Percentiles rank a stretch among this genome's conserved stretches.
phyloP scores from a whole-genome alignment of 2,329 filamentous ascomycete species.

The Fusarium hainanense region DNA sequence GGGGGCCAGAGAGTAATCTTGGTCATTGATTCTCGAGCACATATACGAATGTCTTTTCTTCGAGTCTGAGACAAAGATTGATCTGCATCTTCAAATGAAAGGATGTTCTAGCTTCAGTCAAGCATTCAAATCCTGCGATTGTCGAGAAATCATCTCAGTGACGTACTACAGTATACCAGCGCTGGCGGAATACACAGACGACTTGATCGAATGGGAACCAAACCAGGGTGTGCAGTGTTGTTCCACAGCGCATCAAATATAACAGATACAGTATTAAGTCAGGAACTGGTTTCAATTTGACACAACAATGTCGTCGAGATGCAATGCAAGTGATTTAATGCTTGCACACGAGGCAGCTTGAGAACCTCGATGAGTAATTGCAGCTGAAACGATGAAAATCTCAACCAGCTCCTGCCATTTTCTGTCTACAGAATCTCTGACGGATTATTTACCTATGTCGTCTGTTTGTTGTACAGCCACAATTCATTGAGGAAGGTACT shows the following conservation, averaged over 20 bases:
- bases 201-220: neutral
- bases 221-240: neutral
- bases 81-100: neutral
- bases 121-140: neutral
- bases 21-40: neutral
- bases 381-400: neutral
- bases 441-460: neutral
- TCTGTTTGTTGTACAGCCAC: neutral
- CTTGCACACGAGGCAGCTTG: neutral
- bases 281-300: slow-evolving; percentile 1
- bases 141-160: neutral
- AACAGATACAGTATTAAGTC: neutral
- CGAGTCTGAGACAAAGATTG: neutral
- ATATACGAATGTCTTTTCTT: neutral
- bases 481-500: neutral
- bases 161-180: neutral
- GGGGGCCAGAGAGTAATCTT: neutral
- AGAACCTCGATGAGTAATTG: slow-evolving; percentile 27
- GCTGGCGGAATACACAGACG: neutral
- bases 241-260: neutral
- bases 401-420: neutral
- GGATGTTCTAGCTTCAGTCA: neutral
- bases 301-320: neutral
- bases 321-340: neutral
- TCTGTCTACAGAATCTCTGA: neutral